Evolutionary conservation across 2,329 filamentous ascomycete genomes (phyloP).

Genomic region (Xylariomycetidae sp.): DNA sequence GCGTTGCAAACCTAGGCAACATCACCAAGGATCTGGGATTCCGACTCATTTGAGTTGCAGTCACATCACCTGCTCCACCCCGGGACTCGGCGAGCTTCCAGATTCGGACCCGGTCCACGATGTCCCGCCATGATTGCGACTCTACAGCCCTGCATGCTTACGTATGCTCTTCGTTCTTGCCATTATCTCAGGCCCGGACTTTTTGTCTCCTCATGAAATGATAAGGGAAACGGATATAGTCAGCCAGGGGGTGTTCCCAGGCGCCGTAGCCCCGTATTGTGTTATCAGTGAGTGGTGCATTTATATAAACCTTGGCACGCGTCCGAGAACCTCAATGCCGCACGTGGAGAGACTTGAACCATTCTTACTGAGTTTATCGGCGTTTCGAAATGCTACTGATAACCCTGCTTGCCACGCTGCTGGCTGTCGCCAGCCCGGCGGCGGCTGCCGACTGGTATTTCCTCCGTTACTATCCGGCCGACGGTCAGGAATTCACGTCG

Average conservation of each 20-base stretch:
- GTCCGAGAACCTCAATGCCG: background rate
- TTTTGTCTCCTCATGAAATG: background rate
- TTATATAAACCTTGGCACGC: background rate
- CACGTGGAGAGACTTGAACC: background rate
- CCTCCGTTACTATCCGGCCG: conserved; percentile 27
- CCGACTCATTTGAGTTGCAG: no score
- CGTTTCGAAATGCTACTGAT: conserved; percentile 11
- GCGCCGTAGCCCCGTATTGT: no score
- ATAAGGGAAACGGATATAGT: no score
- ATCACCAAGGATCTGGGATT: no score
- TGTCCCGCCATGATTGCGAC: background rate
- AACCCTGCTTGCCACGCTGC: conserved; percentile 14
- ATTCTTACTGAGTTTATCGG: background rate
- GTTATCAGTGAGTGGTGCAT: no score
- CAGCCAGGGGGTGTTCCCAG: no score
- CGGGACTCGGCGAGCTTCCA: no score
- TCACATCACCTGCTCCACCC: no score
- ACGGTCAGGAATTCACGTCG: conserved; percentile 29
- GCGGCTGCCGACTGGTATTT: conserved; percentile 29
- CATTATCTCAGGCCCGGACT: background rate
- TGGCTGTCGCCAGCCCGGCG: conserved; percentile 21
- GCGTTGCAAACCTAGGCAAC: no score
- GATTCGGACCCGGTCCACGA: background rate
- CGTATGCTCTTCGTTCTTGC: no score
- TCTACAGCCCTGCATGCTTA: no score